Percentiles rank a stretch among this genome's conserved stretches.
These are phyloP conservation scores for Piper betle DNA, from an alignment of 164 flowering plant genomes.

Conservation along the genomic window DNA sequence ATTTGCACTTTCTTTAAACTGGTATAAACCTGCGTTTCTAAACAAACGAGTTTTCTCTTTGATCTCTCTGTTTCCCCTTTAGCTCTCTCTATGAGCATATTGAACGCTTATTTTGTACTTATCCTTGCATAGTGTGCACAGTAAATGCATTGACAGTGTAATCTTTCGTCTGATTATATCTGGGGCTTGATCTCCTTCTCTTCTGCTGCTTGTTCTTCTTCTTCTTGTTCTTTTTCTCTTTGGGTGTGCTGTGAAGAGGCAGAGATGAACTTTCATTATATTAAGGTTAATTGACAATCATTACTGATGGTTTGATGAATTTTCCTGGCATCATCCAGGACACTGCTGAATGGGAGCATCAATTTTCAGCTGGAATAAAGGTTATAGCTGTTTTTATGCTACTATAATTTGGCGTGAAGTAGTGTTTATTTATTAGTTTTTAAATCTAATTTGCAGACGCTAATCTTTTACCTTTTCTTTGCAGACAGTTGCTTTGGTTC, in stretches of 20 bases:
- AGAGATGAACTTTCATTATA: not conserved
- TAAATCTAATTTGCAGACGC: slow-evolving; percentile 1
- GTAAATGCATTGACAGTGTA: too few relatives aligned
- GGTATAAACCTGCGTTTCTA: not conserved
- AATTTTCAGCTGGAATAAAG: slow-evolving; percentile 62
- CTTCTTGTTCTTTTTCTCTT: too few relatives aligned
- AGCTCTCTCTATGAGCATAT: not conserved
- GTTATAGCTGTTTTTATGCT: slow-evolving; percentile 17
- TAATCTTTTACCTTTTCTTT: slow-evolving; percentile 11
- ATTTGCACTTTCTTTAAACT: not conserved
- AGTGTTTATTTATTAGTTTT: not conserved
- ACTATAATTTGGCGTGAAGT: not conserved
- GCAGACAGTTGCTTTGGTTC: slow-evolving; percentile 69
- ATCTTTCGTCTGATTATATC: too few relatives aligned
- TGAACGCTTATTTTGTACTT: not conserved
- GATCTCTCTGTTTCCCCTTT: not conserved
- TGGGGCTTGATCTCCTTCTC: too few relatives aligned
- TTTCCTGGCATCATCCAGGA: slow-evolving; percentile 24
- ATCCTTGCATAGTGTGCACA: too few relatives aligned
- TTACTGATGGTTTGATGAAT: not conserved
- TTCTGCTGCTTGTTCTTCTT: too few relatives aligned
- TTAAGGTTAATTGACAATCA: too few relatives aligned
- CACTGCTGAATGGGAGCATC: slow-evolving; percentile 28
- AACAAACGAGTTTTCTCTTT: not conserved
- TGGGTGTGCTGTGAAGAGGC: not conserved